Evolutionary conservation across 2,329 filamentous ascomycete genomes (phyloP).

Genomic region (Ophiostoma montium): DNA sequence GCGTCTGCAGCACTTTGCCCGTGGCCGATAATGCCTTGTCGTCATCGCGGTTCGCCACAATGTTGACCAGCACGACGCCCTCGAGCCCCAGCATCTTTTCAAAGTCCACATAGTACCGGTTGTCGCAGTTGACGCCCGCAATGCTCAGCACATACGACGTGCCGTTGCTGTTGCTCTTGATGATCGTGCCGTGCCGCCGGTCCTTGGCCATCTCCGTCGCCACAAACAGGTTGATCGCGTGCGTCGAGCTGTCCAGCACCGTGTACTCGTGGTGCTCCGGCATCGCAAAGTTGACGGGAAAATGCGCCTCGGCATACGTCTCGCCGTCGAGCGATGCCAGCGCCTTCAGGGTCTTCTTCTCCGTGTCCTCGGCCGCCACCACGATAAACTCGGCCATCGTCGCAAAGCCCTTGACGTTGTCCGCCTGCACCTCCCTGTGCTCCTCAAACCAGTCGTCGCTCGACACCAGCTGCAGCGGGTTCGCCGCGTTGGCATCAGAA

Average conservation of each 20-base stretch:
- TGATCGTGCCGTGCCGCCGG: conserved; percentile 66
- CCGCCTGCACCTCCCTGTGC: conserved; percentile 45
- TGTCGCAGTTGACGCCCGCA: conserved; percentile 66
- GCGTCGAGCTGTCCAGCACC: conserved; percentile 85
- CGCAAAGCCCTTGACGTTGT: conserved; percentile 70
- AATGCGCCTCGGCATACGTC: conserved; percentile 68
- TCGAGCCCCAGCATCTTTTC: conserved; percentile 91
- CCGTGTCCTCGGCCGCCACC: conserved; percentile 60
- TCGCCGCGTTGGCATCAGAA: too few relatives aligned
- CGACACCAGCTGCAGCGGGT: conserved; percentile 55
- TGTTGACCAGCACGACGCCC: conserved; percentile 76
- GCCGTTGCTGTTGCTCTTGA: conserved; percentile 98
- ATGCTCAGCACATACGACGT: conserved; percentile 86
- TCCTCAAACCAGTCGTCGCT: conserved; percentile 64
- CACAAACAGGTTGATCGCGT: conserved; percentile 88
- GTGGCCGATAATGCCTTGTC: conserved; percentile 29
- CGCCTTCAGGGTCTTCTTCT: conserved; percentile 55
- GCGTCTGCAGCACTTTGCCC: conserved; percentile 70
- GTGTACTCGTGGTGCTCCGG: conserved; percentile 74
- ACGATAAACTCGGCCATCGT: conserved; percentile 97
- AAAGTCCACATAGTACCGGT: conserved; percentile 73
- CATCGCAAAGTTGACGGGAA: conserved; percentile 73
- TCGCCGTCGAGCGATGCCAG: conserved; percentile 75
- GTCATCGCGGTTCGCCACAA: conserved; percentile 60
- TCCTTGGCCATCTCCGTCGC: conserved; percentile 54